phyloP scores from a whole-genome alignment of 2,329 filamentous ascomycete species.

The Tympanopsis confertula region DNA sequence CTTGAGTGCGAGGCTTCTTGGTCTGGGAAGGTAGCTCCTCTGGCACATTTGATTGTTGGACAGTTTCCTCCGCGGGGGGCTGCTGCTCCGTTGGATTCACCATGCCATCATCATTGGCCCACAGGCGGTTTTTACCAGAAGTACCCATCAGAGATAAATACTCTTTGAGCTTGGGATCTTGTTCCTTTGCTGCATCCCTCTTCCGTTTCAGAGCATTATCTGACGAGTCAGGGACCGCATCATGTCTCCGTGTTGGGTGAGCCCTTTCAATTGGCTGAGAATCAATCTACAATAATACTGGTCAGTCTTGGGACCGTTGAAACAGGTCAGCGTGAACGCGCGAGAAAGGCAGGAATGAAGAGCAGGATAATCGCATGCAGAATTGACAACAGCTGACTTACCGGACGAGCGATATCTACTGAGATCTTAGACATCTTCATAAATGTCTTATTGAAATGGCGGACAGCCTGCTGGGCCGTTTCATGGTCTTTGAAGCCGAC shows the following conservation, averaged over 20 bases:
- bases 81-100: too few species aligned
- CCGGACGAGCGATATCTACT: conserved; percentile 77
- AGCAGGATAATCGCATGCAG: conserved; percentile 1
- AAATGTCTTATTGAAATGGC: conserved; percentile 91
- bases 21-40: neutral
- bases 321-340: conserved; percentile 9
- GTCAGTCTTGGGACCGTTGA: conserved; percentile 24
- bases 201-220: conserved; percentile 20
- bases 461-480: conserved; percentile 71
- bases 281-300: conserved; percentile 22
- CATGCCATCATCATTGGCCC: conserved; percentile 1
- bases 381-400: conserved; percentile 27
- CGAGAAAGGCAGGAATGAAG: conserved; percentile 9
- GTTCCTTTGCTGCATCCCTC: neutral
- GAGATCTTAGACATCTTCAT: conserved; percentile 90
- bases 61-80: too few species aligned
- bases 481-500: conserved; percentile 80
- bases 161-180: conserved; percentile 2
- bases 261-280: conserved; percentile 15
- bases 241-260: conserved; percentile 10
- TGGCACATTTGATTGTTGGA: neutral
- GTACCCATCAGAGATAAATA: neutral
- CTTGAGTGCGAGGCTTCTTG: neutral
- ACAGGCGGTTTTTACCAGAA: neutral
- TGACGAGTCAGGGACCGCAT: conserved; percentile 8